Conservation (phyloP, 2,329 filamentous ascomycete genomes). For the Stylonectria norvegica region DNA sequence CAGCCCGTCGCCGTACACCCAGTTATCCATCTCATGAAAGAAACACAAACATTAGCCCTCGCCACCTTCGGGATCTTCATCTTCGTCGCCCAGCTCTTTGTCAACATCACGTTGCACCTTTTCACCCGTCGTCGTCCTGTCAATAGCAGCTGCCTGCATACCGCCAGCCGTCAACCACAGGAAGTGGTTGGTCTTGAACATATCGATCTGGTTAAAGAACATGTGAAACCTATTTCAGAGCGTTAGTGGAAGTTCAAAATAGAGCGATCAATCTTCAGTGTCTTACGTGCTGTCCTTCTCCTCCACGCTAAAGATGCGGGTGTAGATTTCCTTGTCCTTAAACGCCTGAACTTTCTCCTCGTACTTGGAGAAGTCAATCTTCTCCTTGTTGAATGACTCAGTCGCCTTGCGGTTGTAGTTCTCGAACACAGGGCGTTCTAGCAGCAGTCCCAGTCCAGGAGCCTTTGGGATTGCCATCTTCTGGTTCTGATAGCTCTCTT, state of each 20-base stretch:
- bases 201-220: conserved; percentile 77
- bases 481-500: conserved; percentile 66
- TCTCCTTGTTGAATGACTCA: conserved; percentile 59
- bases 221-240: conserved; percentile 58
- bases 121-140: conserved; percentile 28
- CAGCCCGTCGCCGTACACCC: too few relatives aligned
- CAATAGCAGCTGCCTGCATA: conserved; percentile 54
- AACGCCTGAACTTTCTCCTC: conserved; percentile 80
- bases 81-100: conserved; percentile 50
- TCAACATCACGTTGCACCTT: conserved; percentile 43
- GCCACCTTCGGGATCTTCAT: conserved; percentile 47
- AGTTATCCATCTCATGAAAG: too few relatives aligned
- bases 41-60: conserved; percentile 41
- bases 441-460: conserved; percentile 78
- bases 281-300: conserved; percentile 82
- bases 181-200: conserved; percentile 68
- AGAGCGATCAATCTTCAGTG: background rate
- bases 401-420: conserved; percentile 76
- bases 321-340: conserved; percentile 89
- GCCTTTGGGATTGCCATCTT: conserved; percentile 91
- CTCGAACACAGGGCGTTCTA: conserved; percentile 90
- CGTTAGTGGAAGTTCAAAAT: conserved; percentile 5
- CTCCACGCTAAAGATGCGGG: conserved; percentile 85
- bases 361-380: conserved; percentile 75
- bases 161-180: conserved; percentile 71